Percentiles rank a stretch among this genome's conserved stretches.
Conservation (phyloP, 2,329 filamentous ascomycete species). For the Fusarium pseudoanthophilum region DNA sequence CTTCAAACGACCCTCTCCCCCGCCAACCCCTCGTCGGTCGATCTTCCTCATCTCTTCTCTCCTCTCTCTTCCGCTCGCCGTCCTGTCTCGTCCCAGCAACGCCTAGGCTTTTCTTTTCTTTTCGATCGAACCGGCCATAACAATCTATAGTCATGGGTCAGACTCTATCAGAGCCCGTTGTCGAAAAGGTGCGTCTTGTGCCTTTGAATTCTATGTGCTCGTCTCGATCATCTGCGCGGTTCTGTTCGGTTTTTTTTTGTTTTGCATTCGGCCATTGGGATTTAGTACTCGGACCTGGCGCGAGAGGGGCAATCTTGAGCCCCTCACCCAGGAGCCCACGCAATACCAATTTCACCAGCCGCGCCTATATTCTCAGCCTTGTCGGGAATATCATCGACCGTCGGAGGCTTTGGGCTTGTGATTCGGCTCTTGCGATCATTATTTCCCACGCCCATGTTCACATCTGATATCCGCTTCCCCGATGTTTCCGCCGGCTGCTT, state of each 20-base stretch:
- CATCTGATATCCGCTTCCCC: slow-evolving; percentile 25
- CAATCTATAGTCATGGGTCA: slow-evolving; percentile 80
- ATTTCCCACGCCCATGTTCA: background rate
- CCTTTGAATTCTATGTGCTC: slow-evolving; percentile 14
- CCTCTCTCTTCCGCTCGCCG: slow-evolving; percentile 23
- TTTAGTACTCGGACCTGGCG: slow-evolving; percentile 20
- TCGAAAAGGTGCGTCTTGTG: slow-evolving; percentile 83
- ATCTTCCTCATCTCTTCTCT: slow-evolving; percentile 33
- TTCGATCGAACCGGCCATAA: slow-evolving; percentile 40
- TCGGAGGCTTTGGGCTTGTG: background rate
- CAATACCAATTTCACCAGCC: slow-evolving; percentile 9
- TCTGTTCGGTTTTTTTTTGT: background rate
- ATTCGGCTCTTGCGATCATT: background rate
- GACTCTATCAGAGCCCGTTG: slow-evolving; percentile 97
- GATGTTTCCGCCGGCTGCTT: slow-evolving; percentile 24
- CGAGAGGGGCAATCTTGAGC: slow-evolving; percentile 39
- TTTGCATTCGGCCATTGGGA: slow-evolving; percentile 23
- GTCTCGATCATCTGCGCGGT: slow-evolving; percentile 1
- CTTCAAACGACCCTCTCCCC: slow-evolving; percentile 24
- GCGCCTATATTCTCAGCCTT: slow-evolving; percentile 21
- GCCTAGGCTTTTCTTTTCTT: slow-evolving; percentile 41
- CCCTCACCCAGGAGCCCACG: slow-evolving; percentile 35
- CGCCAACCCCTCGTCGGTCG: slow-evolving; percentile 34
- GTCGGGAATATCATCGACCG: background rate
- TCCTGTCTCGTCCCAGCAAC: slow-evolving; percentile 32